These are phyloP conservation scores for Seminavis robusta DNA, from an alignment of 108 stramenopile species.

Conservation along the genomic window DNA sequence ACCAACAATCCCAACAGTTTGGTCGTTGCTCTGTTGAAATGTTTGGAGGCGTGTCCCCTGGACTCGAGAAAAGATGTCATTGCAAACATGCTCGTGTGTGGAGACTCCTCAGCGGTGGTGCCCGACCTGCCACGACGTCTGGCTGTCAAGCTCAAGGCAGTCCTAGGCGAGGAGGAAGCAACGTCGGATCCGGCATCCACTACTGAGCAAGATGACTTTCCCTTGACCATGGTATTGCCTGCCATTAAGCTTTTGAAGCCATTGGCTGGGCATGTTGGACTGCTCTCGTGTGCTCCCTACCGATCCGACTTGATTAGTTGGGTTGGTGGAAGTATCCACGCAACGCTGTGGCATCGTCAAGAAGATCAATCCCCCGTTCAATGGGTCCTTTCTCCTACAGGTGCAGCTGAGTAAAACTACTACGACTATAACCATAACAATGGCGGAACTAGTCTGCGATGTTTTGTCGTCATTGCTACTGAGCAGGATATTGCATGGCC, in stretches of 20 bases:
- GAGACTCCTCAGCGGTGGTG: conserved; percentile 25
- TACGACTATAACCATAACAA: too few relatives aligned
- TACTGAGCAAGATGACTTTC: too few relatives aligned
- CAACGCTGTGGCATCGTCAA: conserved; percentile 26
- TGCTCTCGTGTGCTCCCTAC: conserved; percentile 21
- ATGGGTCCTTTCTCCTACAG: too few relatives aligned
- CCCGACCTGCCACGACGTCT: conserved; percentile 29
- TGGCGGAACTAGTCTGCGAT: too few relatives aligned
- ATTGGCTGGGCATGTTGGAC: conserved; percentile 7
- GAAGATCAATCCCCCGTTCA: too few relatives aligned
- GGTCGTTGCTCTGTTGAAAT: conserved; percentile 20
- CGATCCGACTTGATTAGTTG: conserved; percentile 28
- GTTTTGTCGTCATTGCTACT: too few relatives aligned
- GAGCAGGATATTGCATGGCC: too few relatives aligned
- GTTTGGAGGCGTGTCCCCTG: conserved; percentile 25
- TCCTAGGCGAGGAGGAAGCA: conserved; percentile 2
- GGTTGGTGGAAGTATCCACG: conserved; percentile 28
- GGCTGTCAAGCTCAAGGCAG: conserved; percentile 6
- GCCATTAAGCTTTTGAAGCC: background rate
- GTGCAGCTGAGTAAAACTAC: too few relatives aligned
- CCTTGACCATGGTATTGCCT: too few relatives aligned
- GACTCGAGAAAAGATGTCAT: conserved; percentile 22
- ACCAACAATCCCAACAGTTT: conserved; percentile 24
- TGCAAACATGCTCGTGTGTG: conserved; percentile 31
- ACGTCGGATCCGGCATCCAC: background rate